phyloP scores from a whole-genome alignment of 176 grass and related monocot species.

The Panicum miliaceum region DNA sequence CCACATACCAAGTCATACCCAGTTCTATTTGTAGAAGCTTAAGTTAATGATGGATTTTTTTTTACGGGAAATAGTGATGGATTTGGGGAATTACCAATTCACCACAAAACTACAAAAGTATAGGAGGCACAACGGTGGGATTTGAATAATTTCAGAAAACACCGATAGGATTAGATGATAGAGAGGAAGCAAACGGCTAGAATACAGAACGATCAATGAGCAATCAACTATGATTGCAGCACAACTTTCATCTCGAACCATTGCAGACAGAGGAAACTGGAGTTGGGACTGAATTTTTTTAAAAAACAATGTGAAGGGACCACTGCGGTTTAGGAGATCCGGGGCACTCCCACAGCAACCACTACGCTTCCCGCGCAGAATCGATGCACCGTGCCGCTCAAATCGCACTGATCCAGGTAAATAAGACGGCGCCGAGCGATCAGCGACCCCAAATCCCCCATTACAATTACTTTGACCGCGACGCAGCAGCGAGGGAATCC shows the following conservation, averaged over 20 bases:
- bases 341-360: neutral
- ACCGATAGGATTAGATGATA: neutral
- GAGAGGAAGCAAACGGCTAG: too few species aligned
- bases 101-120: neutral
- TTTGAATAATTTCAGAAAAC: neutral
- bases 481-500: neutral
- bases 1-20: neutral
- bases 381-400: neutral
- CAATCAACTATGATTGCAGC: neutral
- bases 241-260: neutral
- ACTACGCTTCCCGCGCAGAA: neutral
- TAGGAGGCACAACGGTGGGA: neutral
- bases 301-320: neutral
- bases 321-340: neutral
- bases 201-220: neutral
- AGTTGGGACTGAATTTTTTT: neutral
- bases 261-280: neutral
- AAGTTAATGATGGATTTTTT: neutral
- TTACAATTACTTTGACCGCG: slow-evolving; percentile 20
- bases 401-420: neutral
- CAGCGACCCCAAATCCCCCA: slow-evolving; percentile 22
- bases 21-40: neutral
- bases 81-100: neutral
- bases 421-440: neutral
- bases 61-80: too few species aligned